phyloP scores from a whole-genome alignment of 2,329 filamentous ascomycete genomes.

The Botrytis cinerea region DNA sequence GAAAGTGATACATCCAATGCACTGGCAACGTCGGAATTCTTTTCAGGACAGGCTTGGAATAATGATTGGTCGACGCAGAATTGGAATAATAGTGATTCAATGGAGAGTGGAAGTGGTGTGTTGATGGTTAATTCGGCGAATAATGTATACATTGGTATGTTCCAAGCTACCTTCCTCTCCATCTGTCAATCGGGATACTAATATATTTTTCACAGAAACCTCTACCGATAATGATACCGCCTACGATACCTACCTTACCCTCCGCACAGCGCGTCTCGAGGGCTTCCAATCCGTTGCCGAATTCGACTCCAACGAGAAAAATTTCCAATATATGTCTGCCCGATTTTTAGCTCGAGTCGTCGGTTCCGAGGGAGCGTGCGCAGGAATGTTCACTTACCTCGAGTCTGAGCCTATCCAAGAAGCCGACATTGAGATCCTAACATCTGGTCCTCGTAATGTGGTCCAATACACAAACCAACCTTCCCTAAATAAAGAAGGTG shows the following conservation, averaged over 20 bases:
- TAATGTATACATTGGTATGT: slow-evolving; percentile 40
- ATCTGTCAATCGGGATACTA: neutral
- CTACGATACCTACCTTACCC: slow-evolving; percentile 39
- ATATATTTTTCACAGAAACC: slow-evolving; percentile 25
- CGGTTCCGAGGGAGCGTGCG: slow-evolving; percentile 39
- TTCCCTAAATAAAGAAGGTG: slow-evolving; percentile 31
- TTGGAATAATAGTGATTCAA: slow-evolving; percentile 38
- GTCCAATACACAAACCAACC: slow-evolving; percentile 42
- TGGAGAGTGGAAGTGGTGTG: slow-evolving; percentile 29
- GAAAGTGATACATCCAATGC: slow-evolving; percentile 29
- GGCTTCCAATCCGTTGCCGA: slow-evolving; percentile 39
- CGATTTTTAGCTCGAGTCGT: slow-evolving; percentile 38
- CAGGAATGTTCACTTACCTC: slow-evolving; percentile 41
- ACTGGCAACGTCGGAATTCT: slow-evolving; percentile 34
- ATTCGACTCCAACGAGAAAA: slow-evolving; percentile 35
- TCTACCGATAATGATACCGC: slow-evolving; percentile 28
- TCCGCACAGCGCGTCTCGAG: slow-evolving; percentile 37
- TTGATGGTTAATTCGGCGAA: slow-evolving; percentile 38
- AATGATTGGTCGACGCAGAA: slow-evolving; percentile 37
- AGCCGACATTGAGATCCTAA: slow-evolving; percentile 42
- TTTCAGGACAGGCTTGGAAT: slow-evolving; percentile 32
- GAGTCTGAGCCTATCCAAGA: slow-evolving; percentile 34
- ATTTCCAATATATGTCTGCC: slow-evolving; percentile 38
- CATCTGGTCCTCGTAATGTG: slow-evolving; percentile 32
- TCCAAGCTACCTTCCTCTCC: neutral